A percentile compares a stretch with the other conserved stretches of the same genome.
Evolutionary conservation across 768 basidiomycete species (phyloP).

Genomic region (Gautieria morchelliformis): DNA sequence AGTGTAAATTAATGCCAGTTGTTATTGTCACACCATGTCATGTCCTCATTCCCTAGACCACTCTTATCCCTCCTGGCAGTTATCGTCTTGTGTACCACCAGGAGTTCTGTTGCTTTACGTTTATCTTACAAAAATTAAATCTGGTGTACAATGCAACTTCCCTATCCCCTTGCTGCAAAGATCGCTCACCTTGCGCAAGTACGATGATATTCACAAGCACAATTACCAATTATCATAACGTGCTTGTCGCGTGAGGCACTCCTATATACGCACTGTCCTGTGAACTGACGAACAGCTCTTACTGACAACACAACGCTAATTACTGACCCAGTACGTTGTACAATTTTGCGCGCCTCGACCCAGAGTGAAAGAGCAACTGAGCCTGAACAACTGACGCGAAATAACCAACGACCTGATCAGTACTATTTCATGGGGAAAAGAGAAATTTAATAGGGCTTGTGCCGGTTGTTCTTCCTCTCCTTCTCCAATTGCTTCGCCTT

Average conservation of each 20-base stretch:
- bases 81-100: background rate
- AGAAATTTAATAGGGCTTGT: conserved; percentile 60
- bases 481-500: conserved; percentile 88
- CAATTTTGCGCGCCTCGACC: background rate
- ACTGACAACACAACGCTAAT: background rate
- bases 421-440: background rate
- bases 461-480: conserved; percentile 78
- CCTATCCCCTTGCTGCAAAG: no score
- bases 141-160: no score
- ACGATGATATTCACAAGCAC: no score
- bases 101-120: background rate
- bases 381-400: background rate
- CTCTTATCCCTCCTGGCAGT: background rate
- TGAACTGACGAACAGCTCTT: background rate
- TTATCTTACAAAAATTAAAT: background rate
- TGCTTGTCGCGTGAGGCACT: background rate
- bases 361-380: background rate
- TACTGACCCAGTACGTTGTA: background rate
- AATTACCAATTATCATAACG: no score
- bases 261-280: background rate
- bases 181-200: no score
- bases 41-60: background rate
- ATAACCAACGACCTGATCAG: background rate
- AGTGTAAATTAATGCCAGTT: conserved; percentile 36
- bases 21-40: conserved; percentile 28